Percentiles rank a stretch among this genome's conserved stretches.
Evolutionary conservation across 495 filamentous ascomycete species (phyloP).

Genomic region (Lasiosphaeria miniovina): DNA sequence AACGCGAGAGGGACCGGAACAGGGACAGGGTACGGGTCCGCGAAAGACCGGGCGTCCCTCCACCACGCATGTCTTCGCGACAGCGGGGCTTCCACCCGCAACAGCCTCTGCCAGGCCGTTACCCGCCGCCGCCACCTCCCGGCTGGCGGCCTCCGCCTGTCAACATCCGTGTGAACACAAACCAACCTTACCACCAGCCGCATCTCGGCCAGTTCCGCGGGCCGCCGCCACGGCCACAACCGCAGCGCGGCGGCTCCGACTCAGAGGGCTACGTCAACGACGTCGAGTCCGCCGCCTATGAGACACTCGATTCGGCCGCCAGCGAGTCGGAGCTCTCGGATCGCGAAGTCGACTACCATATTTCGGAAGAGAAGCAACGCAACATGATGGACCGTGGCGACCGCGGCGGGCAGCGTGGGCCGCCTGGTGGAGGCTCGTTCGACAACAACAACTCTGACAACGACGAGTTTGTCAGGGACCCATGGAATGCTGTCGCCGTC

Average conservation of each 20-base stretch:
- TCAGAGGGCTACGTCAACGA: neutral
- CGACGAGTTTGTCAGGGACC: slow-evolving; percentile 54
- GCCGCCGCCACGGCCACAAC: too few relatives aligned
- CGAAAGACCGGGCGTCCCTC: too few relatives aligned
- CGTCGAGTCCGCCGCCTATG: slow-evolving; percentile 8
- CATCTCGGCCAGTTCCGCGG: too few relatives aligned
- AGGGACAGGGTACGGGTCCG: too few relatives aligned
- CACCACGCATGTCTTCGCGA: too few relatives aligned
- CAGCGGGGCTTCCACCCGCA: too few relatives aligned
- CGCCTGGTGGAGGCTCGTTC: neutral
- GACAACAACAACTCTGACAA: slow-evolving; percentile 2
- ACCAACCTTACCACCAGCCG: too few relatives aligned
- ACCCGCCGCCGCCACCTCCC: too few relatives aligned
- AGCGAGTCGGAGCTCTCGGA: slow-evolving; percentile 39
- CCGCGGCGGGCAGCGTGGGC: neutral
- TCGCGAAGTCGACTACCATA: slow-evolving; percentile 31
- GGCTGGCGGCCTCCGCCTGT: too few relatives aligned
- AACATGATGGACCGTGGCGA: neutral
- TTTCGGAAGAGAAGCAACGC: slow-evolving; percentile 8
- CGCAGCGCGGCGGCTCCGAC: neutral
- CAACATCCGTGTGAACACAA: too few relatives aligned
- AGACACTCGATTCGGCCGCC: slow-evolving; percentile 32
- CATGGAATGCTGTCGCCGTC: slow-evolving; percentile 85
- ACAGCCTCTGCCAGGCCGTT: too few relatives aligned
- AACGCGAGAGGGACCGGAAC: too few relatives aligned